Evolutionary conservation across 257 asterid genomes (phyloP), one percentile per base, ranked within the genome.

Genomic region (Handroanthus guayacan): DNA sequence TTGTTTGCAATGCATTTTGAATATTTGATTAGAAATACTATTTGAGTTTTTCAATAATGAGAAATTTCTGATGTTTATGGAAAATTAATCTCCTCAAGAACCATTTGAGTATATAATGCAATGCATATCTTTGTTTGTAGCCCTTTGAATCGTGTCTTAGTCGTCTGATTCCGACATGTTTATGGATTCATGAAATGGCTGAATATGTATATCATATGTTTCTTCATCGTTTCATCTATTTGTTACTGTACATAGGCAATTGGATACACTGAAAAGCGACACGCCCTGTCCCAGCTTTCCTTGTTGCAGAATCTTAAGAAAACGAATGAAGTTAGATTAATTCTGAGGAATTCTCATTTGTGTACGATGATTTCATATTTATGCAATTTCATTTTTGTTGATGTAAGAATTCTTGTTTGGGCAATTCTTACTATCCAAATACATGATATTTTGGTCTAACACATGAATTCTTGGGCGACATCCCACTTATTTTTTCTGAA

Each of bases 21-120:
- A 76, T 74, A 72, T 78, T 74, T 67, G 82, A 39, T 85, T 77
- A 62, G 20, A 65, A 25, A 67, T 83, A 75, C 75, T 79, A 74
- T 77, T 74, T 77, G 79, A 67, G 82, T 67, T 73, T 75, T 81
- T 75, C 60, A 86, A 87, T 86, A 86, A 84, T 81, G 75, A 75
- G 77, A 78, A 72, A 73, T 71, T 51, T 44, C 69, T 63, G 14
- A 37, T 51, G 67, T 75, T 70, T 25, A 25, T 25, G 31, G 31
- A 25, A 25, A 25, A 25, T 25, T 41, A 41, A 8, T 41, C 45
- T 41, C 45, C 45, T 41, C 8, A 41, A 41, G 45, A 3, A 8
- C 45, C 45, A 41, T 5, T 41, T 41, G 5, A 25, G 45, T 41
- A 41, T 41, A 41, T 41, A 41, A 41, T 41, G 45, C 45, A 41